Evolutionary conservation across 441 rosid species (phyloP), one percentile per base, ranked within the genome.

Genomic region (Brassica balearica): DNA sequence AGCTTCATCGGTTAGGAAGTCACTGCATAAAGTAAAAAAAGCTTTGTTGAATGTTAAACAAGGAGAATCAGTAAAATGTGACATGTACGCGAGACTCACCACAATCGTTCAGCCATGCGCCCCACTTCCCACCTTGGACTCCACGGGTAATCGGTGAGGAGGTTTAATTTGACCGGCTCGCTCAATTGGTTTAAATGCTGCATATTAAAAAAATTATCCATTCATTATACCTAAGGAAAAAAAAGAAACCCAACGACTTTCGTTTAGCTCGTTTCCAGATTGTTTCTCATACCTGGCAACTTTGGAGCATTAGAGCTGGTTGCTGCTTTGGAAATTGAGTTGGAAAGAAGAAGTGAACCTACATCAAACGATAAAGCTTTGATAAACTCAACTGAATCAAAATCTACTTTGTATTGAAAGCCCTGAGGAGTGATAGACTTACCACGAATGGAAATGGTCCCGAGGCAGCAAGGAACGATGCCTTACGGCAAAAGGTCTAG

Each of bases 91-190:
- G 36, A 55, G 62, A 82, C 95, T 87, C 66, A 95, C 99, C 82
- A 87, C 29, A 92, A 81, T 63, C 93, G 89, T 76, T 93, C 99
- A 15, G 92, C 96, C 99, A 91, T 95, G 78, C 74, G 86, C 2
- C 88, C 80, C 23, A 72, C 53, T 76, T 93, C 97, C 99, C 99
- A 95, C 84, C 98, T 90, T 12, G 99, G 99, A 87, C 97, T 95
- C 98, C 99, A 95, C 63, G 97, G 97, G 79, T 86, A 95, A 23
- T 92, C 97, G 0, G 83, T 53, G 55, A 88, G 83, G 65, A 85
- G 85, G 63, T 86, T 74, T 2, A 97, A 93, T 86, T 89, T 89
- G 63, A 86, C 80, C 0, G 94, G 95, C 27, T 85, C 76, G 27
- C 90, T 91, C 73, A 75, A 79, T 5, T 86, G 34, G 75, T 91